phyloP scores from a whole-genome alignment of 768 basidiomycete species.

The Suillus lakei region DNA sequence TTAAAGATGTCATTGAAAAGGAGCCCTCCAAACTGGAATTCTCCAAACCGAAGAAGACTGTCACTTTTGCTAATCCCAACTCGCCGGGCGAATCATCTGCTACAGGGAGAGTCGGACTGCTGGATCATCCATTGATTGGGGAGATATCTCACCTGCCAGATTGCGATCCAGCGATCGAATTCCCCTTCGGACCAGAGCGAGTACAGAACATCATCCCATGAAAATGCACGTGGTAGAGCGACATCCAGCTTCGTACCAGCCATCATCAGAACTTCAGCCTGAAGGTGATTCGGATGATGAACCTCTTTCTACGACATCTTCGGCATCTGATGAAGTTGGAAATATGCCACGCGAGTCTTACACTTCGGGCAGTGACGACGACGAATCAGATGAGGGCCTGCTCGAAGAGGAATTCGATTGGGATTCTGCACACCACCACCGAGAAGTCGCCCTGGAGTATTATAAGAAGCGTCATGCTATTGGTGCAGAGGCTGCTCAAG shows the following conservation, averaged over 20 bases:
- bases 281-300: conserved; percentile 73
- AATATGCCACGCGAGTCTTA: conserved; percentile 20
- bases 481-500: conserved; percentile 55
- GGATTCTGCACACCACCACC: conserved; percentile 68
- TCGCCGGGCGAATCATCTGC: conserved; percentile 22
- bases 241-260: conserved; percentile 38
- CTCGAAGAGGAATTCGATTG: conserved; percentile 59
- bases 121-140: conserved; percentile 44
- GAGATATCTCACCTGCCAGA: conserved; percentile 57
- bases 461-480: conserved; percentile 62
- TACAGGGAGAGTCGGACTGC: conserved; percentile 16
- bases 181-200: conserved; percentile 34
- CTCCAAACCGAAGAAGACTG: conserved; percentile 59
- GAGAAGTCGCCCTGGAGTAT: conserved; percentile 77
- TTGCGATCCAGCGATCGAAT: conserved; percentile 46
- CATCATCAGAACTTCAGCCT: conserved; percentile 6
- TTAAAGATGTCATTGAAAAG: conserved; percentile 36
- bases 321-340: conserved; percentile 25
- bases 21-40: conserved; percentile 19
- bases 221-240: conserved; percentile 75
- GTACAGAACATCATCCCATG: conserved; percentile 54
- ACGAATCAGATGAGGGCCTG: conserved; percentile 42
- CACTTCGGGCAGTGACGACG: conserved; percentile 24
- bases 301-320: conserved; percentile 44
- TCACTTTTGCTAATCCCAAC: conserved; percentile 61